Base-by-base conservation (phyloP, 495 filamentous ascomycete genomes). In the Polyplosphaeria fusca region DNA sequence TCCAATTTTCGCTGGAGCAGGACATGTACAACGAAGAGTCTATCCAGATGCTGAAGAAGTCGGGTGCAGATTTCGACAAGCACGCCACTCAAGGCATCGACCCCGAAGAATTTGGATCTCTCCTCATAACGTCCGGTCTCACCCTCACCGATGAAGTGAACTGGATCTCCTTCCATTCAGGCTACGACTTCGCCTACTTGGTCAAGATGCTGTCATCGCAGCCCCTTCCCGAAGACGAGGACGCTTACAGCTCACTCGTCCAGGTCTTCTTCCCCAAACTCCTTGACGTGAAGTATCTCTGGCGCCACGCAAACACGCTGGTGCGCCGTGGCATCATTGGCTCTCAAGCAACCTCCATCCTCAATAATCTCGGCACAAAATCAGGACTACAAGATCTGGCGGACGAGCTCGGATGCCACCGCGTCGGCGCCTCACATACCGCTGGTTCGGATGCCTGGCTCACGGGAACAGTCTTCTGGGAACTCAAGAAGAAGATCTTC, bases 101-200 rank as follows among this genome's bases (percentile, higher is more conserved):
- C 55, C 89, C 89, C 0, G 78, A 81, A 24, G 84, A 89, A 50
- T 97, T 98, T 67, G 93, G 89, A 4, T 80, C 92, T 13, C 77
- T 95, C 16, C 77, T 98, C 46, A 91, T 95, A 47, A 89, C 84
- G 52, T 97, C 93, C 13, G 93, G 93, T 7, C 76, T 98, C 26
- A 88, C 93, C n/a, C 83, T 93, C 63, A 76, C 86, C 45, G 86
- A 92, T 30, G 84, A 95, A 46, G 87, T 96, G 14, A 82, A 86
- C 66, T 98, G 93, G 93, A 86, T 98, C 27, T 94, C 89, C 18
- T 97, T 97, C 73, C 93, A 98, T 70, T 91, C 88, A n/a, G 93
- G 93, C 43, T 98, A 98, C 74, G 93, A 98, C 74, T 96, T 98
- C 73, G 93, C 89, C 32, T 96, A 97, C 67, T 74, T 97, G 44